A percentile compares a stretch with the other conserved stretches of the same genome.
Evolutionary conservation across 1,284 basidiomycete species (phyloP).

Genomic region (Leccinum subrobustum): DNA sequence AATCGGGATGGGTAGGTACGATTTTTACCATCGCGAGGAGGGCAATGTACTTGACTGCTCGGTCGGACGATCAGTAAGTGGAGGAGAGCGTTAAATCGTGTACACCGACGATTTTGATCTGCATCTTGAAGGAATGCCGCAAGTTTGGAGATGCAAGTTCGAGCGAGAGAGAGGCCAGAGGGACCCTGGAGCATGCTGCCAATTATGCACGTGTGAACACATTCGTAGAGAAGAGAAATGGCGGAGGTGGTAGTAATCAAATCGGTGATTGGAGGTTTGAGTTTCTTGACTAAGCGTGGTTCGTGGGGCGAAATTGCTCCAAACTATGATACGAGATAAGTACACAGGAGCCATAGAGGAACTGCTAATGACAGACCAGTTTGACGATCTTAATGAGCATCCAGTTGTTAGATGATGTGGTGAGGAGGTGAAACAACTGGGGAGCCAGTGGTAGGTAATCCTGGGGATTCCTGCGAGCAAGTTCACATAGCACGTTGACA

Average conservation of each 20-base stretch:
- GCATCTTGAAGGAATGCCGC: constrained; percentile 89
- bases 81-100: constrained; percentile 9
- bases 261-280: constrained; percentile 90
- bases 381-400: constrained; percentile 99
- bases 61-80: constrained; percentile 21
- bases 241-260: constrained; percentile 96
- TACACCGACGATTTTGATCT: constrained; percentile 86
- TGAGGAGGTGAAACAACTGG: constrained; percentile 92
- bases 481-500: constrained; percentile 93
- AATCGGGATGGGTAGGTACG: too few species aligned
- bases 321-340: constrained; percentile 56
- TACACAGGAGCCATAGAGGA: not conserved
- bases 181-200: constrained; percentile 91
- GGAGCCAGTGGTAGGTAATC: constrained; percentile 87
- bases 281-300: constrained; percentile 90
- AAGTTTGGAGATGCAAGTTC: constrained; percentile 90
- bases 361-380: constrained; percentile 52
- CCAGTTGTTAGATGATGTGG: constrained; percentile 97
- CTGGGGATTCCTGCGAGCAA: constrained; percentile 76
- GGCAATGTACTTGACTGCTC: constrained; percentile 92
- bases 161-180: constrained; percentile 80
- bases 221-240: constrained; percentile 96
- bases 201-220: constrained; percentile 96
- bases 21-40: constrained; percentile 83
- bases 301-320: constrained; percentile 89